These are phyloP conservation scores for Fusarium duplospermum DNA, from an alignment of 2,329 filamentous ascomycete genomes.

Conservation along the genomic window DNA sequence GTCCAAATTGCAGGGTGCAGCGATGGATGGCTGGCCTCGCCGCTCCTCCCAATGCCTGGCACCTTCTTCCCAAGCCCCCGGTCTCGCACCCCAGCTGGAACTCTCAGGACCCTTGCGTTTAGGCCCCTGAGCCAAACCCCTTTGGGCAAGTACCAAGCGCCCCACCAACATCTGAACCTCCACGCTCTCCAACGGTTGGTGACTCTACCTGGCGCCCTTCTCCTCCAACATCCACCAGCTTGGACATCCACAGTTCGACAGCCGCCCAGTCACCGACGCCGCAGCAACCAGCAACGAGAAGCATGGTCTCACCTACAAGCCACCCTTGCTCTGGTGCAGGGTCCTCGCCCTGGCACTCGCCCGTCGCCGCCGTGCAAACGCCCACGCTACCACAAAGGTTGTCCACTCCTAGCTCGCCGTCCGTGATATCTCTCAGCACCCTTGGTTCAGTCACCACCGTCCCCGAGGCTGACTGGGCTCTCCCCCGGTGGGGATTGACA, in stretches of 20 bases:
- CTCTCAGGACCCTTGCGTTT: constrained; percentile 1
- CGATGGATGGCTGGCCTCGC: not conserved
- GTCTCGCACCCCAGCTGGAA: constrained; percentile 2
- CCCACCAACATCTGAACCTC: constrained; percentile 34
- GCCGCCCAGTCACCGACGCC: constrained; percentile 20
- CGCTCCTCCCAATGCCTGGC: not conserved
- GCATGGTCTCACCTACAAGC: constrained; percentile 17
- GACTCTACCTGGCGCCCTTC: constrained; percentile 1
- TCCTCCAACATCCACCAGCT: constrained; percentile 24
- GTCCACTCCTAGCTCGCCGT: not conserved
- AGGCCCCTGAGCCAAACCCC: constrained; percentile 38
- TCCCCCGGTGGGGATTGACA: constrained; percentile 19
- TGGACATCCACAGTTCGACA: constrained; percentile 25
- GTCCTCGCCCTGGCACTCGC: constrained; percentile 12
- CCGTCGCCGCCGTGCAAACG: constrained; percentile 8
- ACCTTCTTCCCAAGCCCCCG: constrained; percentile 25
- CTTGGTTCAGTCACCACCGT: not conserved
- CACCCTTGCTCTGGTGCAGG: constrained; percentile 9
- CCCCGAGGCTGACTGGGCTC: constrained; percentile 5
- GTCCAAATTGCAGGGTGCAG: constrained; percentile 36
- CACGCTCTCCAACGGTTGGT: constrained; percentile 31
- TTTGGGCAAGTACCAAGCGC: constrained; percentile 27
- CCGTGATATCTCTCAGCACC: not conserved
- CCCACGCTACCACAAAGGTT: not conserved
- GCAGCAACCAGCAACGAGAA: constrained; percentile 27